Conservation (phyloP, 768 basidiomycete species). For the Gymnopilus dilepis region DNA sequence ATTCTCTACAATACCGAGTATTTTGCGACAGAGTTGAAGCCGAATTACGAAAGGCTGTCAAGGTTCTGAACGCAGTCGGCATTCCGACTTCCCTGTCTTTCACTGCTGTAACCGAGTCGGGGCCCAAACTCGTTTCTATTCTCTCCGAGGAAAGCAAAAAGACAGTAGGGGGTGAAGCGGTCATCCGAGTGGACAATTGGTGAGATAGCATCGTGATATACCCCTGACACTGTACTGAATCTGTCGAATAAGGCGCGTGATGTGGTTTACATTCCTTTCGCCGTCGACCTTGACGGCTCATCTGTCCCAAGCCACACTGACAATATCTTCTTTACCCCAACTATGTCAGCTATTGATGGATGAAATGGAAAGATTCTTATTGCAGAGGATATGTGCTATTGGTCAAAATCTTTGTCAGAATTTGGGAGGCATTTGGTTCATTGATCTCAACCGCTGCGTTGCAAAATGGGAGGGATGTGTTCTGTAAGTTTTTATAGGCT, state of each 20-base stretch:
- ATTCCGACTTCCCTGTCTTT: constrained; percentile 63
- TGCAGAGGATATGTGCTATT: constrained; percentile 70
- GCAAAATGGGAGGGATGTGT: constrained; percentile 84
- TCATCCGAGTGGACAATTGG: constrained; percentile 75
- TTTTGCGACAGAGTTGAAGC: constrained; percentile 68
- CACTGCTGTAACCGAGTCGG: constrained; percentile 70
- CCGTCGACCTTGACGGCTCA: constrained; percentile 82
- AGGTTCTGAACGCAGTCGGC: constrained; percentile 56
- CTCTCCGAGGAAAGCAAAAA: constrained; percentile 45
- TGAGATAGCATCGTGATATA: constrained; percentile 35
- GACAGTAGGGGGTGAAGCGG: constrained; percentile 71
- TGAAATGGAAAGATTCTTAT: constrained; percentile 75
- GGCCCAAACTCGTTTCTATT: constrained; percentile 59
- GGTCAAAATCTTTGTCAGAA: constrained; percentile 58
- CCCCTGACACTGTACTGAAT: neutral
- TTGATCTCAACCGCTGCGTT: constrained; percentile 73
- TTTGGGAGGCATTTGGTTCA: constrained; percentile 77
- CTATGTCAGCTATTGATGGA: constrained; percentile 75
- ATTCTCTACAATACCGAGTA: constrained; percentile 78
- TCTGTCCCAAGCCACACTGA: constrained; percentile 77
- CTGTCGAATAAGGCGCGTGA: constrained; percentile 55
- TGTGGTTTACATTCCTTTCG: constrained; percentile 77
- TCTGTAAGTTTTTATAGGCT: constrained; percentile 69
- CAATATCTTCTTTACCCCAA: constrained; percentile 77
- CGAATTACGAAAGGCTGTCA: constrained; percentile 58